phyloP scores from a whole-genome alignment of 1,284 basidiomycete species.

The Apiotrichum laibachii region DNA sequence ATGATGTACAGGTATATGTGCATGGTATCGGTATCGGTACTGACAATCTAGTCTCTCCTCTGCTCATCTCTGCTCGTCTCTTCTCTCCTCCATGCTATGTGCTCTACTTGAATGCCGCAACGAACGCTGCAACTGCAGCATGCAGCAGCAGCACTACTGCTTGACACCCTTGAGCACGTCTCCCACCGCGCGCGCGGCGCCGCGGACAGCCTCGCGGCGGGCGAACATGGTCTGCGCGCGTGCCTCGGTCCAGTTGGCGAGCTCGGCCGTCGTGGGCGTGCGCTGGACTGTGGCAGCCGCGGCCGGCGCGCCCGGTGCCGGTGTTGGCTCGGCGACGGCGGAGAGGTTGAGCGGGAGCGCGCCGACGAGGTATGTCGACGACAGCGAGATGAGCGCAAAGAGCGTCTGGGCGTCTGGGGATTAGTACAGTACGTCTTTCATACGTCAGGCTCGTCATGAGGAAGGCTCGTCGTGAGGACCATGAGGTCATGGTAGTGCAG shows the following conservation, averaged over 20 bases:
- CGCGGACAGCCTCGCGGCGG: conserved; percentile 18
- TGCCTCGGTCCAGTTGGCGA: conserved; percentile 19
- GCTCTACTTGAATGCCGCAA: not conserved
- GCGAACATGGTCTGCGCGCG: conserved; percentile 20
- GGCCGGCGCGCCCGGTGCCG: not conserved
- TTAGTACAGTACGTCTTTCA: not conserved
- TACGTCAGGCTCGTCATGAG: no score
- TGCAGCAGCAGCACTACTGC: not conserved
- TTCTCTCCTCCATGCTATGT: not conserved
- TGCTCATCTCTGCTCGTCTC: no score
- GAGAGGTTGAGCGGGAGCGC: conserved; percentile 18
- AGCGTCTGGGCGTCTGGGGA: conserved; percentile 23
- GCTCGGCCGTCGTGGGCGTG: conserved; percentile 7
- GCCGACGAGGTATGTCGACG: conserved; percentile 20
- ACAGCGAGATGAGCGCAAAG: conserved; percentile 20
- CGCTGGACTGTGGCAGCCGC: not conserved
- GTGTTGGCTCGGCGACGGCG: not conserved
- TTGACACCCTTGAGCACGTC: conserved; percentile 16
- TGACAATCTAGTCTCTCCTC: no score
- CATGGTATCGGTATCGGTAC: no score
- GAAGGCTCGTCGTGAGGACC: no score
- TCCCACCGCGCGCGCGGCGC: conserved; percentile 15
- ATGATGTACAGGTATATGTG: no score
- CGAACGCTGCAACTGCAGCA: no score
- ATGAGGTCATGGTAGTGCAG: not conserved